Evolutionary conservation across 1,139 yeast species (phyloP).

Genomic region (Martiniozyma asiatica): DNA sequence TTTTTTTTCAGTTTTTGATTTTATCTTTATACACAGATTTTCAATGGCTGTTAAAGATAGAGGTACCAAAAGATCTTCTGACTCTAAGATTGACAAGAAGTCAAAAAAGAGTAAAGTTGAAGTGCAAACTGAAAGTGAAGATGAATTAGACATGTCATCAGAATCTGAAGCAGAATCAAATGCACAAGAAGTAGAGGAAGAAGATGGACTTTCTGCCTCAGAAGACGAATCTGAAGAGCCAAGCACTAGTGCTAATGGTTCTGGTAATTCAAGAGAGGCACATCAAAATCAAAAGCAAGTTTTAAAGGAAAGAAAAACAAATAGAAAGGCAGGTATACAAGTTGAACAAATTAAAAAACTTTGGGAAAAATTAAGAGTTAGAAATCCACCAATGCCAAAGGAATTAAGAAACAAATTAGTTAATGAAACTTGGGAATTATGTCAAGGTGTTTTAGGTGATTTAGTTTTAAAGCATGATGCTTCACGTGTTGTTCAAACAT

Average conservation of each 20-base stretch:
- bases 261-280: constrained; percentile 45
- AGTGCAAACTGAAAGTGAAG: constrained; percentile 7
- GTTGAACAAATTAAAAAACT: constrained; percentile 75
- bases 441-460: constrained; percentile 69
- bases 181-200: constrained; percentile 7
- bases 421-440: constrained; percentile 74
- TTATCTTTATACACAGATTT: too few species aligned
- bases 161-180: constrained; percentile 8
- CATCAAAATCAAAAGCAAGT: constrained; percentile 78
- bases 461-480: constrained; percentile 94
- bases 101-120: constrained; percentile 13
- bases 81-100: constrained; percentile 5
- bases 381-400: constrained; percentile 71
- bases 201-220: constrained; percentile 14
- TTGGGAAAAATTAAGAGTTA: constrained; percentile 89
- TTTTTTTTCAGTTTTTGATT: not conserved
- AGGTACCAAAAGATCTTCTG: constrained; percentile 16
- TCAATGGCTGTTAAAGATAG: constrained; percentile 14
- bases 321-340: constrained; percentile 75
- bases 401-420: constrained; percentile 68
- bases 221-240: constrained; percentile 21
- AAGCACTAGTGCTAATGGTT: constrained; percentile 15
- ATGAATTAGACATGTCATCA: constrained; percentile 1
- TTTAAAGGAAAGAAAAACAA: constrained; percentile 71
- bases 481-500: constrained; percentile 88